Conservation (phyloP, 2,329 filamentous ascomycete species). For the Lojkania enalia region DNA sequence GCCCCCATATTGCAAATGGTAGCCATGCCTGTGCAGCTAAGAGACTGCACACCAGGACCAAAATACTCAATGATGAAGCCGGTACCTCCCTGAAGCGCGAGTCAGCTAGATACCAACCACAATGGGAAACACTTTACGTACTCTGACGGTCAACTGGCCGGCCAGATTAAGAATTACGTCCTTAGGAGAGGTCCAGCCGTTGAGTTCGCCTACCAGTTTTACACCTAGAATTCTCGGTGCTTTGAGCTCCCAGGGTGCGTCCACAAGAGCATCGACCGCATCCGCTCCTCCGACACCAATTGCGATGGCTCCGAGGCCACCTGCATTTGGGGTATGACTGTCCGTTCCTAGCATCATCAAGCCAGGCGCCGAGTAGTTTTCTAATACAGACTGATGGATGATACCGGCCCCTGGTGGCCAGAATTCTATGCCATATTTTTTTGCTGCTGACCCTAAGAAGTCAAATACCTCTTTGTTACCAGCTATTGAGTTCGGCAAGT, state of each 20-base stretch:
- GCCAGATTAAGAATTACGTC: conserved; percentile 91
- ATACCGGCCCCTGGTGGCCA: conserved; percentile 48
- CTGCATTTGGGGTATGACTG: conserved; percentile 96
- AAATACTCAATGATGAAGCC: conserved; percentile 95
- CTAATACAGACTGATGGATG: conserved; percentile 92
- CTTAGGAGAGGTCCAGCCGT: conserved; percentile 91
- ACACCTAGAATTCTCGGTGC: conserved; percentile 90
- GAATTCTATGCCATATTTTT: conserved; percentile 53
- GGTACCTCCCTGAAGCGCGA: conserved; percentile 68
- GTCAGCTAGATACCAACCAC: conserved; percentile 17
- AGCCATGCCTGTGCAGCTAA: conserved; percentile 92
- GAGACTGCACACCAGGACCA: conserved; percentile 82
- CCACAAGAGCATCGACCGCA: conserved; percentile 93
- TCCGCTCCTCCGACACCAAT: conserved; percentile 98
- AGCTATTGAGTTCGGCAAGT: conserved; percentile 81
- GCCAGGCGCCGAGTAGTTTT: conserved; percentile 97
- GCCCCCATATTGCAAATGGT: conserved; percentile 79
- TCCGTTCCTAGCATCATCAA: conserved; percentile 99
- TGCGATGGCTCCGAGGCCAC: conserved; percentile 87
- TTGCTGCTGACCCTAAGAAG: conserved; percentile 83
- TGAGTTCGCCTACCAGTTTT: conserved; percentile 78
- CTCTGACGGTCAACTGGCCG: conserved; percentile 82
- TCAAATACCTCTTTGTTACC: conserved; percentile 97
- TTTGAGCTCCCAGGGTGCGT: conserved; percentile 96
- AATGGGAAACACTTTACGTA: conserved; percentile 25